Evolutionary conservation across 257 asterid species (phyloP).

Genomic region (Linderniella brevidens): DNA sequence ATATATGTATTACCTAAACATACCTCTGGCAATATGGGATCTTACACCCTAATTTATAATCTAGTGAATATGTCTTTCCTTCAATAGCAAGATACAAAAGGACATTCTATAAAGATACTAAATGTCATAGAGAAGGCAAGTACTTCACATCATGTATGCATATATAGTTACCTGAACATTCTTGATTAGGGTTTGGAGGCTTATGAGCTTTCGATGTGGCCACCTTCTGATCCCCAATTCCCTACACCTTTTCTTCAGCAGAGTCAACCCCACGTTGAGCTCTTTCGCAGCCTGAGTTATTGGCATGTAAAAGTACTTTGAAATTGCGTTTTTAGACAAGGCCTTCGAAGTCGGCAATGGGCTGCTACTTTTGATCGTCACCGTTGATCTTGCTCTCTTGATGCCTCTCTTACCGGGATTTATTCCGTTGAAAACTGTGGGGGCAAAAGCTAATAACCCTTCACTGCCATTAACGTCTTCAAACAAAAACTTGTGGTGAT

Average conservation of each 20-base stretch:
- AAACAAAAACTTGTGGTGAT: no score
- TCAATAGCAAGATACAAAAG: no score
- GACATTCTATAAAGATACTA: no score
- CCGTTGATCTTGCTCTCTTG: slow-evolving; percentile 7
- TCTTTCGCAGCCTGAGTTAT: slow-evolving; percentile 67
- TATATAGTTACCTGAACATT: slow-evolving; percentile 44
- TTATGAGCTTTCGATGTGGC: slow-evolving; percentile 84
- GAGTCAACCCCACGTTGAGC: slow-evolving; percentile 67
- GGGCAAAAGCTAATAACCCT: background rate
- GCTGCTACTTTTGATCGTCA: slow-evolving; percentile 10
- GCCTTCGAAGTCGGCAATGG: slow-evolving; percentile 8
- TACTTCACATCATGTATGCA: no score
- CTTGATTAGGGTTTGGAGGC: slow-evolving; percentile 73
- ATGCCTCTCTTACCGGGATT: background rate
- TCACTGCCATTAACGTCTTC: background rate
- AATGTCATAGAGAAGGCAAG: no score
- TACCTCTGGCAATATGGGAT: no score
- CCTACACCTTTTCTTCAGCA: slow-evolving; percentile 73
- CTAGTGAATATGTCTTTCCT: no score
- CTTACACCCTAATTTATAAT: no score
- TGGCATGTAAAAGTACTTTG: slow-evolving; percentile 65
- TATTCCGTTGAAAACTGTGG: background rate
- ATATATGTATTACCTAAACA: background rate
- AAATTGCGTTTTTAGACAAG: slow-evolving; percentile 27
- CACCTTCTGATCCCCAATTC: slow-evolving; percentile 72